A percentile compares a stretch with the other conserved stretches of the same genome.
Evolutionary conservation across 177 flowering plant genomes (phyloP).

Genomic region (Vitis hybrid): DNA sequence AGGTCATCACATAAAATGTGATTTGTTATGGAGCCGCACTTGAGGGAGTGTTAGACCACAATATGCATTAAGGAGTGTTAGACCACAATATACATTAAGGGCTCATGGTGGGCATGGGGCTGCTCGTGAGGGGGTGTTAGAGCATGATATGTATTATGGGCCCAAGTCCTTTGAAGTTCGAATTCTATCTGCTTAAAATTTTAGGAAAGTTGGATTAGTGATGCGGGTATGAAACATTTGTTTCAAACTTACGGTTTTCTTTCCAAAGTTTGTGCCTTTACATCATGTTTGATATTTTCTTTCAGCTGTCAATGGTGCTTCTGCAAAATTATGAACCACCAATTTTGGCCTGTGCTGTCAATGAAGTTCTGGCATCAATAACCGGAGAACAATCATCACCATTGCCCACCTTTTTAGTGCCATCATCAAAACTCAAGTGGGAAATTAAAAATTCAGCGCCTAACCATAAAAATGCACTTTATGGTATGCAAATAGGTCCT

Average conservation of each 20-base stretch:
- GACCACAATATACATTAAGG: too few species aligned
- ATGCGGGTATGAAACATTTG: not conserved
- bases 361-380: slow-evolving; percentile 50
- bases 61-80: too few species aligned
- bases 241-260: not conserved
- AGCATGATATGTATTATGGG: too few species aligned
- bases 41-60: too few species aligned
- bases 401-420: slow-evolving; percentile 41
- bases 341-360: slow-evolving; percentile 56
- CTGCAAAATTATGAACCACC: slow-evolving; percentile 65
- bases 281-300: not conserved
- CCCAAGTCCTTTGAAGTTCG: too few species aligned
- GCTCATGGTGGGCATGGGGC: too few species aligned
- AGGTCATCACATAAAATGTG: too few species aligned
- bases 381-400: slow-evolving; percentile 36
- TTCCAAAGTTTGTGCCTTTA: not conserved
- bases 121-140: too few species aligned
- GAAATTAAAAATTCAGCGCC: slow-evolving; percentile 26
- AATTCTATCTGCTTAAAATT: too few species aligned
- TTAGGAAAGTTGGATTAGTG: too few species aligned
- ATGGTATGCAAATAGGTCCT: slow-evolving; percentile 56
- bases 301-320: slow-evolving; percentile 64
- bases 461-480: slow-evolving; percentile 26
- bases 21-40: too few species aligned
- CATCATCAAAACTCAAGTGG: slow-evolving; percentile 45